Base-by-base conservation (phyloP, 495 filamentous ascomycete genomes). In the Podospora pseudoanserina region DNA sequence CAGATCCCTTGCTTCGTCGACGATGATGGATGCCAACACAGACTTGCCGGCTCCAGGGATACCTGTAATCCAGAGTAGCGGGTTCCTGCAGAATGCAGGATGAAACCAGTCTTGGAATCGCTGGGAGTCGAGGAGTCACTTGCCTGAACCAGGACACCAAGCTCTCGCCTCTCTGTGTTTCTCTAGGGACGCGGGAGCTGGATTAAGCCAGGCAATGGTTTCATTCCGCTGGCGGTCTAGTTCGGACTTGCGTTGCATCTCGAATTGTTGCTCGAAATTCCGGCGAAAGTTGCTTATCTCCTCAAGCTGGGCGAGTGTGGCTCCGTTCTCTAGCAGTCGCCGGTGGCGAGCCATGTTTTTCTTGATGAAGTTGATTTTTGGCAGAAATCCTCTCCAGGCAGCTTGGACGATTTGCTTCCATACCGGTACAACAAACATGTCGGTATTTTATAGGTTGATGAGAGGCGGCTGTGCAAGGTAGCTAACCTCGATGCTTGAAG, bases 301-400 rank as follows among this genome's bases (percentile, higher is more conserved):
- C 6, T 61, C 59, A 13, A 61, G 59, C 23, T 66, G 53, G 44
- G 6, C 76, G 77, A 28, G 70, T 65, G 9, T 71, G 16, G 65
- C 32, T 58, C 44, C 63, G 7, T 61, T 60, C 32, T 71, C 68
- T 3, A 71, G 27, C 19, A 71, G 44, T 11, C 64, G 68, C 78
- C 81, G 83, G n/a, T 55, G 27, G 19, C 59, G 61, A 67, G 49
- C 69, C 73, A 72, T 73, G 32, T 78, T 78, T 0, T 72, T 67
- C 44, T 79, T 65, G 44, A 82, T 76, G 5, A 70, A 67, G 30
- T 71, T 64, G 63, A 81, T 77, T 30, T 63, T 63, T 7, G 75
- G 70, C 9, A 73, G 68, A 59, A 81, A 83, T 32, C 76, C 77
- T 28, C 71, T 75, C 82, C 82, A 85, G 5, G 73, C 63, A 18